A percentile compares a stretch with the other conserved stretches of the same genome.
These are phyloP conservation scores for Russula dissimulans DNA, from an alignment of 768 basidiomycete species.

Conservation along the genomic window DNA sequence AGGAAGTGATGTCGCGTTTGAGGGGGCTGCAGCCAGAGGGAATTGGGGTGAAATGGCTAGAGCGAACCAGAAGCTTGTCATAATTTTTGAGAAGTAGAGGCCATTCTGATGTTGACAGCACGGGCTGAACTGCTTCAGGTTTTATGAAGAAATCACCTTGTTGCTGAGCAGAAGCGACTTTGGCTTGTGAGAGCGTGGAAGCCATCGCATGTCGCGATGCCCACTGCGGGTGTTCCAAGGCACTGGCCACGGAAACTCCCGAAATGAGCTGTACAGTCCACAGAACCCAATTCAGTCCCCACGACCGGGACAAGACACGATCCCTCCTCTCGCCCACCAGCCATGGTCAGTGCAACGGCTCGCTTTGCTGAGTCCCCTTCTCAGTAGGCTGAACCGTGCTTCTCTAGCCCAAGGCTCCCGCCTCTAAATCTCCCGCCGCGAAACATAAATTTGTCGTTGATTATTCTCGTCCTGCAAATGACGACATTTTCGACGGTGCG, in stretches of 20 bases:
- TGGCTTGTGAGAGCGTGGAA: constrained; percentile 46
- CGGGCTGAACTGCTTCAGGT: constrained; percentile 61
- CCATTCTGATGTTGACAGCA: constrained; percentile 94
- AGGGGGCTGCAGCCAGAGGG: constrained; percentile 89
- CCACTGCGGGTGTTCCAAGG: too few species aligned
- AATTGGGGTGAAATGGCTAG: constrained; percentile 97
- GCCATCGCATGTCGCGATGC: constrained; percentile 29
- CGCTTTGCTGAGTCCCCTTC: constrained; percentile 87
- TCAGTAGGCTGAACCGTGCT: constrained; percentile 73
- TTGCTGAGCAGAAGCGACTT: constrained; percentile 67
- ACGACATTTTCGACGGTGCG: constrained; percentile 52
- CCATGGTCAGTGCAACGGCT: constrained; percentile 61
- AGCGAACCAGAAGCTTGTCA: constrained; percentile 90
- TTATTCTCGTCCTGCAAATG: constrained; percentile 72
- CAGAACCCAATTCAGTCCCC: neutral
- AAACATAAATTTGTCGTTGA: constrained; percentile 81
- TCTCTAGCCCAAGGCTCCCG: constrained; percentile 49
- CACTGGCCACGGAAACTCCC: neutral
- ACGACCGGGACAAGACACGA: neutral
- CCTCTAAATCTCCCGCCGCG: constrained; percentile 41
- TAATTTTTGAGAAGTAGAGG: constrained; percentile 97
- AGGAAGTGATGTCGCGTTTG: constrained; percentile 85
- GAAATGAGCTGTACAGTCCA: constrained; percentile 43
- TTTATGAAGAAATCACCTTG: constrained; percentile 75
- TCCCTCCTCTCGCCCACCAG: constrained; percentile 24